Base-by-base conservation (phyloP, 345 rosid species). In the Isatis tinctoria region DNA sequence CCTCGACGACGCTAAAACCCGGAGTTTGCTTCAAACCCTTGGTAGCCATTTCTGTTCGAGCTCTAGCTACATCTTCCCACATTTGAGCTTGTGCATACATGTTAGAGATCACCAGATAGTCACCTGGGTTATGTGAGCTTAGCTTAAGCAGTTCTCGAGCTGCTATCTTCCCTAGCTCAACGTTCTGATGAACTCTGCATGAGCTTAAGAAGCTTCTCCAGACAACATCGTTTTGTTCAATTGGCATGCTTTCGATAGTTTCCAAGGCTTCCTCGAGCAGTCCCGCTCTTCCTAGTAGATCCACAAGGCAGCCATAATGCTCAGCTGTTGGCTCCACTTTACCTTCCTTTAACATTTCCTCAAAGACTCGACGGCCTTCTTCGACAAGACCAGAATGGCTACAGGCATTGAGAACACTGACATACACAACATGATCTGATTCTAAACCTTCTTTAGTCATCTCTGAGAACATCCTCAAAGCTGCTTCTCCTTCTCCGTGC, bases 161-260 rank as follows among this genome's bases (percentile, higher is more conserved):
- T 14, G 88, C 97, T 59, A 81, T 73, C 58, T 86, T 78, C 28
- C 84, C 91, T 18, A 85, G 77, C 39, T 87, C 75, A 45, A 84
- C 13, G 79, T 87, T 82, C 18, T 77, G 78, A 62, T 82, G 87
- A 73, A 85, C 76, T 79, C 81, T 87, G 28, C 87, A 84, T 24
- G 92, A 87, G 67, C 84, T 82, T 6, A 91, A 86, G n/a, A 91
- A 87, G 83, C 86, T 85, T 79, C 92, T 76, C 97, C 97, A 91
- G 8, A 89, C 70, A n/a, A 89, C 81, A 33, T 88, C 91, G 17
- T 85, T 88, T 22, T 83, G 87, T 65, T 84, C 30, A 11, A 87
- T 70, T 3, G 82, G 74, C 89, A 91, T 88, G 81, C 60, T 79
- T 43, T 71, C 53, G 75, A 86, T 85, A 49, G 85, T 74, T 60